Conservation (phyloP, 257 asterid genomes). For the Solanum stenotomum region DNA sequence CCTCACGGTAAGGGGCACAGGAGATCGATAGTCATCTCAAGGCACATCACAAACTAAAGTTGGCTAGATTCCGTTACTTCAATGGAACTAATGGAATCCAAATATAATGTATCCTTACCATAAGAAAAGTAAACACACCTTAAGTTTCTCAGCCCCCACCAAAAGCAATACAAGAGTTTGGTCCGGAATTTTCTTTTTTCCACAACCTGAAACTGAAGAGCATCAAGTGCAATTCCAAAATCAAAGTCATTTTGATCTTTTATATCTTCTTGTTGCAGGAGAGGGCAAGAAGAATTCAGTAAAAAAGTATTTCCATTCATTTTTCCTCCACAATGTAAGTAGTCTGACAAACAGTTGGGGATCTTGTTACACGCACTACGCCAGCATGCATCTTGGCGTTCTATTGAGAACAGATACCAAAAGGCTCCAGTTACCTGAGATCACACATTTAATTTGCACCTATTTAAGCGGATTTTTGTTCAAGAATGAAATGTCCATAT, state of each 20-base stretch:
- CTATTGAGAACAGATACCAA: slow-evolving; percentile 56
- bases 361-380: slow-evolving; percentile 16
- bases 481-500: neutral
- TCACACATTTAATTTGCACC: neutral
- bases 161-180: slow-evolving; percentile 50
- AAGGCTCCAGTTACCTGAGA: slow-evolving; percentile 42
- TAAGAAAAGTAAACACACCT: slow-evolving; percentile 25
- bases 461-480: neutral
- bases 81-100: neutral
- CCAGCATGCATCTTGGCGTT: slow-evolving; percentile 53
- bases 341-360: neutral
- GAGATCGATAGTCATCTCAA: neutral
- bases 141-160: slow-evolving; percentile 69
- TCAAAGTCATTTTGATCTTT: slow-evolving; percentile 29
- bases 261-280: slow-evolving; percentile 22
- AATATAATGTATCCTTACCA: neutral
- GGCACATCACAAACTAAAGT: neutral
- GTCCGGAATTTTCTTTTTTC: slow-evolving; percentile 17
- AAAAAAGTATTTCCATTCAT: slow-evolving; percentile 5
- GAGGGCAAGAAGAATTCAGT: slow-evolving; percentile 33
- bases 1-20: neutral
- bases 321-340: slow-evolving; percentile 23
- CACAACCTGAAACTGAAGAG: slow-evolving; percentile 37
- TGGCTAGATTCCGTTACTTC: neutral
- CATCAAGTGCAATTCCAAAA: slow-evolving; percentile 57